A percentile compares a stretch with the other conserved stretches of the same genome.
phyloP scores from a whole-genome alignment of 805 yeast species.

The Wickerhamiella australiensis region DNA sequence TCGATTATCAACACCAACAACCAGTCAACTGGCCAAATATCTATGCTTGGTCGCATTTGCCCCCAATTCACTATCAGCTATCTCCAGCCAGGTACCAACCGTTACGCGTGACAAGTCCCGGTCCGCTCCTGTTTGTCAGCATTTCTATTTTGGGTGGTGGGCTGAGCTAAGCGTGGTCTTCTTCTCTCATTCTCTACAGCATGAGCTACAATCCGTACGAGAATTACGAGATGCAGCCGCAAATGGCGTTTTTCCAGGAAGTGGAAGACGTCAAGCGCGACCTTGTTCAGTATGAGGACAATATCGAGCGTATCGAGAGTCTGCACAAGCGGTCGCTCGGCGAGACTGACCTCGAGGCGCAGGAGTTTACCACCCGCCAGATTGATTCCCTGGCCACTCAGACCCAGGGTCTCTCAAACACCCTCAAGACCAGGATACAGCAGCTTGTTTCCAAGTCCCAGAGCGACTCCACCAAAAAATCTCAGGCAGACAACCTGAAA shows the following conservation, averaged over 20 bases:
- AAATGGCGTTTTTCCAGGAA: slow-evolving; percentile 49
- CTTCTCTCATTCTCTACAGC: background rate
- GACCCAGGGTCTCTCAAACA: slow-evolving; percentile 63
- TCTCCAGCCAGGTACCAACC: background rate
- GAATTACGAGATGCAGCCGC: slow-evolving; percentile 18
- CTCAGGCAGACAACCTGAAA: slow-evolving; percentile 83
- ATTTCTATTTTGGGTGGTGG: slow-evolving; percentile 1
- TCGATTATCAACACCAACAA: too few relatives aligned
- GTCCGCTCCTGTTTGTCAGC: background rate
- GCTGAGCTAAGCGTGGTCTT: slow-evolving; percentile 3
- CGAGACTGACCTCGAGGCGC: slow-evolving; percentile 61
- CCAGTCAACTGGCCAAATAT: too few relatives aligned
- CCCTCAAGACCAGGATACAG: slow-evolving; percentile 66
- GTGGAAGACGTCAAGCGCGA: slow-evolving; percentile 56
- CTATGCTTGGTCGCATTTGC: too few relatives aligned
- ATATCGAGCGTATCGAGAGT: slow-evolving; percentile 56
- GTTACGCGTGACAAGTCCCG: background rate
- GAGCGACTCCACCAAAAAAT: slow-evolving; percentile 63
- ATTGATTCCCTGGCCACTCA: slow-evolving; percentile 67
- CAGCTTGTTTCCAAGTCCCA: slow-evolving; percentile 45
- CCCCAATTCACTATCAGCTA: too few relatives aligned
- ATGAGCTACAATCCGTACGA: slow-evolving; percentile 13
- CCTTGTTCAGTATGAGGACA: slow-evolving; percentile 55
- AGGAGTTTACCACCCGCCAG: slow-evolving; percentile 56
- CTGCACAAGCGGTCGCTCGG: slow-evolving; percentile 59